These are phyloP conservation scores for Erysimum cheiri DNA, from an alignment of 441 rosid genomes.

Conservation along the genomic window DNA sequence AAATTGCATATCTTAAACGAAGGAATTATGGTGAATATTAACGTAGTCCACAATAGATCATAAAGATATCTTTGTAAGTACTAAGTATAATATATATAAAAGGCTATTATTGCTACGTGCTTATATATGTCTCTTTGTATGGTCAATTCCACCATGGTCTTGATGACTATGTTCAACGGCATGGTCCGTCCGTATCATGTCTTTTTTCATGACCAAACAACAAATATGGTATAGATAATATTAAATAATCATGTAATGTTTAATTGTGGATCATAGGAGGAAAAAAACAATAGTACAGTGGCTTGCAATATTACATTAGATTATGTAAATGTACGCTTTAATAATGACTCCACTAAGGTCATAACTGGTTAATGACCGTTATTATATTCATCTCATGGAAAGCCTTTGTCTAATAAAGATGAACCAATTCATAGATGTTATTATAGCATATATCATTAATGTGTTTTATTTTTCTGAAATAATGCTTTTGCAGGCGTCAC, in stretches of 20 bases:
- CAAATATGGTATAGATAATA: slow-evolving; percentile 28
- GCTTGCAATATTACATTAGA: slow-evolving; percentile 1
- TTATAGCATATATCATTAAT: slow-evolving; percentile 27
- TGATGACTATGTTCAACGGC: slow-evolving; percentile 41
- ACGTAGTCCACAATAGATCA: background rate
- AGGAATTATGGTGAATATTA: slow-evolving; percentile 8
- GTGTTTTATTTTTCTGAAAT: background rate
- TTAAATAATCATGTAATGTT: slow-evolving; percentile 28
- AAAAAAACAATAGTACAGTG: background rate
- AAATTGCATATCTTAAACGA: slow-evolving; percentile 14
- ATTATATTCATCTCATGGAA: slow-evolving; percentile 28
- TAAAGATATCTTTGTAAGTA: background rate
- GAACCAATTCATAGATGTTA: slow-evolving; percentile 10
- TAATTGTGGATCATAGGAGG: slow-evolving; percentile 8
- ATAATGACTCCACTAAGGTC: slow-evolving; percentile 35
- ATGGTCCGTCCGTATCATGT: slow-evolving; percentile 40
- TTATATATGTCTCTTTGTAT: slow-evolving; percentile 38
- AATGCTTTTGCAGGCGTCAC: background rate
- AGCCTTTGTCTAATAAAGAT: slow-evolving; percentile 36
- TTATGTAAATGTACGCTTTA: slow-evolving; percentile 17
- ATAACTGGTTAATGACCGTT: slow-evolving; percentile 35
- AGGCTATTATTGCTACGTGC: slow-evolving; percentile 42
- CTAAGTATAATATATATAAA: background rate
- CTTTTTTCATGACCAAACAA: slow-evolving; percentile 13
- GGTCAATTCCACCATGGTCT: slow-evolving; percentile 37